These are phyloP conservation scores for Avena eriantha DNA, from an alignment of 176 grass and related monocot species.

Conservation along the genomic window DNA sequence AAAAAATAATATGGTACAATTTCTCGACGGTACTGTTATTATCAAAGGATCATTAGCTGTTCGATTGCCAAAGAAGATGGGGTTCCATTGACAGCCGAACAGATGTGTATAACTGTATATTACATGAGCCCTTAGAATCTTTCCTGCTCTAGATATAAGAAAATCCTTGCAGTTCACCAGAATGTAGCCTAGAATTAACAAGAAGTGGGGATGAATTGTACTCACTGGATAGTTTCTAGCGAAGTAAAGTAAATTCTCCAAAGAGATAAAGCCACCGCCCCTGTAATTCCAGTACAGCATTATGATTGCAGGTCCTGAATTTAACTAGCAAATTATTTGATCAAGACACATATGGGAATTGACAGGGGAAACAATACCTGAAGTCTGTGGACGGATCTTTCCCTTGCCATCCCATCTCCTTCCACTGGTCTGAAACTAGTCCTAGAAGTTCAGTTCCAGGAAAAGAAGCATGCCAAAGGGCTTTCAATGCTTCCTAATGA, in stretches of 20 bases:
- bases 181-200: not conserved
- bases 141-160: constrained; percentile 7
- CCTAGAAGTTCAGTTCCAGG: constrained; percentile 67
- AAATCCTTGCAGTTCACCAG: constrained; percentile 5
- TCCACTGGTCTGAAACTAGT: constrained; percentile 84
- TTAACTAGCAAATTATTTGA: constrained; percentile 16
- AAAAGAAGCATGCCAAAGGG: constrained; percentile 75
- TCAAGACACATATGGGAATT: not conserved
- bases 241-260: constrained; percentile 85
- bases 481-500: constrained; percentile 68
- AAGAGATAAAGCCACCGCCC: constrained; percentile 84
- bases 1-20: not conserved
- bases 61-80: not conserved
- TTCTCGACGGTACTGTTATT: not conserved
- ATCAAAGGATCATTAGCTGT: constrained; percentile 18
- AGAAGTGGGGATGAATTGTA: constrained; percentile 8
- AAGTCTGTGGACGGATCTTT: constrained; percentile 92
- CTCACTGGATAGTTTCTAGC: constrained; percentile 68
- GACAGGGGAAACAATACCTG: constrained; percentile 43
- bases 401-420: constrained; percentile 89
- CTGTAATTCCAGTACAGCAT: constrained; percentile 54
- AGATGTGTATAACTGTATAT: not conserved
- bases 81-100: not conserved
- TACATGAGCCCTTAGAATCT: not conserved
- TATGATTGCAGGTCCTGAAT: constrained; percentile 32